Conservation (phyloP, 306 rosid species). For the Rosa multiflora region DNA sequence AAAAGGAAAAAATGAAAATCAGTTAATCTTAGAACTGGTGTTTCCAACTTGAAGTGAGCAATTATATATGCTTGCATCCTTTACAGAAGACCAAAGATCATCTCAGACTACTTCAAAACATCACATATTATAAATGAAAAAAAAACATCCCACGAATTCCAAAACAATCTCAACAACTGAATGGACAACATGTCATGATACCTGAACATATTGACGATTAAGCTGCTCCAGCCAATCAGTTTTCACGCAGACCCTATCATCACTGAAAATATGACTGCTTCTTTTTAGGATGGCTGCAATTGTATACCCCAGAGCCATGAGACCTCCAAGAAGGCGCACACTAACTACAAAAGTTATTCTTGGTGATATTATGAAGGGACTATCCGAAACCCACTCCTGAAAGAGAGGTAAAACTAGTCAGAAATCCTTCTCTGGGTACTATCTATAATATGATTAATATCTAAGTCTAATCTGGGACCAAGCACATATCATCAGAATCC, state of each 20-base stretch:
- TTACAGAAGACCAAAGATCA: neutral
- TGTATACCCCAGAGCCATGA: constrained; percentile 98
- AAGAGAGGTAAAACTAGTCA: constrained; percentile 11
- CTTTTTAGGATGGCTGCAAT: constrained; percentile 93
- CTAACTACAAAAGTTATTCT: constrained; percentile 97
- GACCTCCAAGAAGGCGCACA: constrained; percentile 98
- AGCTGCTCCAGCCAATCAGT: constrained; percentile 97
- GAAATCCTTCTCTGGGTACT: constrained; percentile 1
- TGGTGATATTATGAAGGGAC: constrained; percentile 96
- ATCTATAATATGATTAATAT: neutral
- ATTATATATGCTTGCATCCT: constrained; percentile 1
- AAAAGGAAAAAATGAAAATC: neutral
- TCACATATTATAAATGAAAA: neutral
- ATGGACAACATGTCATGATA: constrained; percentile 27
- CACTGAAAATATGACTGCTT: constrained; percentile 76
- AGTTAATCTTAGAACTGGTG: neutral
- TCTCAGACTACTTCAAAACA: neutral
- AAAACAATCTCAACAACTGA: neutral
- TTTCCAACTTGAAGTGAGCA: neutral
- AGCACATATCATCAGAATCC: constrained; percentile 7
- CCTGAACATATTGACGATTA: constrained; percentile 92
- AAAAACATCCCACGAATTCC: neutral
- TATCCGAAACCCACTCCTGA: constrained; percentile 99
- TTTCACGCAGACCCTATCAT: constrained; percentile 79
- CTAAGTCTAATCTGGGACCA: constrained; percentile 6